Evolutionary conservation across 257 asterid genomes (phyloP).

Genomic region (Rehmannia glutinosa): DNA sequence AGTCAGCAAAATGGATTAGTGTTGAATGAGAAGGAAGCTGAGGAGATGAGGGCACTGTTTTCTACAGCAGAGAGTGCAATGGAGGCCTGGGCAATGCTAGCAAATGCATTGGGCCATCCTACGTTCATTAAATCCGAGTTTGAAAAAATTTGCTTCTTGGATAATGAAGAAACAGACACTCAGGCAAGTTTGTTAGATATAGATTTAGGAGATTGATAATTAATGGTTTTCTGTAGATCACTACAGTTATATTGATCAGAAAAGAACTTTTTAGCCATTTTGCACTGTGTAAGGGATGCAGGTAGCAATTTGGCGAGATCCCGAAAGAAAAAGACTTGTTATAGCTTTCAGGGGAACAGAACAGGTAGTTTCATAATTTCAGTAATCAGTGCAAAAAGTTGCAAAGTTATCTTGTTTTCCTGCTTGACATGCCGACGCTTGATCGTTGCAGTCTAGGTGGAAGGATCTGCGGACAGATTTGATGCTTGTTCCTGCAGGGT

Average conservation of each 20-base stretch:
- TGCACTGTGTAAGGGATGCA: slow-evolving; percentile 33
- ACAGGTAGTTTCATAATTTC: slow-evolving; percentile 54
- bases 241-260: background rate
- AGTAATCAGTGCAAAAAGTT: background rate
- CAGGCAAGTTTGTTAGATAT: slow-evolving; percentile 73
- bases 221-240: background rate
- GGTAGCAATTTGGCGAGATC: slow-evolving; percentile 97
- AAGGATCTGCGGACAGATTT: slow-evolving; percentile 90
- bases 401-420: background rate
- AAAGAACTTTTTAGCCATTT: slow-evolving; percentile 14
- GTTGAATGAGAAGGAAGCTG: slow-evolving; percentile 79
- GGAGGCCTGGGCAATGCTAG: slow-evolving; percentile 99
- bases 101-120: slow-evolving; percentile 91
- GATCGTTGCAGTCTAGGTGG: slow-evolving; percentile 70
- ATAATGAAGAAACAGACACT: slow-evolving; percentile 82
- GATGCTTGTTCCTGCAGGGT: slow-evolving; percentile 96
- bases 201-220: too few relatives aligned
- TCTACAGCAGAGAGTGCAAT: slow-evolving; percentile 97
- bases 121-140: slow-evolving; percentile 95
- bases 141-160: slow-evolving; percentile 88
- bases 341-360: slow-evolving; percentile 99
- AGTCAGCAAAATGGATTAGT: slow-evolving; percentile 34
- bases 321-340: slow-evolving; percentile 68
- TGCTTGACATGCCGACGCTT: slow-evolving; percentile 22
- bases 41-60: slow-evolving; percentile 92